Percentiles rank a stretch among this genome's conserved stretches.
Conservation (phyloP, 1,284 basidiomycete genomes). For the Tremellales sp. region DNA sequence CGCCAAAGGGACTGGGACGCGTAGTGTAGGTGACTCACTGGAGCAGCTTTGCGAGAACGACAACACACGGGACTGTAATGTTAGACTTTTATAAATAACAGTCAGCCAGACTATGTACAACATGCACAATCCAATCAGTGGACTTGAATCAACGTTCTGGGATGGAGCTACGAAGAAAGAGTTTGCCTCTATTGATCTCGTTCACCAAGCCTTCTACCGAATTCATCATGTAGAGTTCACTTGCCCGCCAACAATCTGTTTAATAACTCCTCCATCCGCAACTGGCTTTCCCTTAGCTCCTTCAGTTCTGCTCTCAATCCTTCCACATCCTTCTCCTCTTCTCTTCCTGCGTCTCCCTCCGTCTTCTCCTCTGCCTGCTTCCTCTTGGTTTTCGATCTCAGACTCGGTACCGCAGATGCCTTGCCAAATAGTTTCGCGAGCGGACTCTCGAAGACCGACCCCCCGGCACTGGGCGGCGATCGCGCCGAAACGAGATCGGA, state of each 20-base stretch:
- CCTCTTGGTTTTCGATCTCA: background rate
- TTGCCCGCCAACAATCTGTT: conserved; percentile 22
- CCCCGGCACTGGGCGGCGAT: background rate
- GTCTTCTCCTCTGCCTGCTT: background rate
- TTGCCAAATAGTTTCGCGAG: conserved; percentile 31
- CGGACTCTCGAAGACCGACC: conserved; percentile 15
- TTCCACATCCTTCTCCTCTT: conserved; percentile 22
- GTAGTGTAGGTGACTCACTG: too few relatives aligned
- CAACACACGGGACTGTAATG: too few relatives aligned
- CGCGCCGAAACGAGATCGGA: conserved; percentile 4
- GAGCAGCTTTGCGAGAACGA: too few relatives aligned
- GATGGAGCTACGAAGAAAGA: too few relatives aligned
- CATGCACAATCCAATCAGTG: too few relatives aligned
- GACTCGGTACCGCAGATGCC: background rate
- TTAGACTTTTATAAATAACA: too few relatives aligned
- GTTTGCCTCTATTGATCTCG: too few relatives aligned
- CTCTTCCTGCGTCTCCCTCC: background rate
- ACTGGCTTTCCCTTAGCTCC: conserved; percentile 30
- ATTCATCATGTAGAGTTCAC: too few relatives aligned
- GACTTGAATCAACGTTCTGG: too few relatives aligned
- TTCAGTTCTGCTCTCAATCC: conserved; percentile 30
- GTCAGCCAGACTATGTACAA: too few relatives aligned
- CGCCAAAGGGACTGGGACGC: too few relatives aligned
- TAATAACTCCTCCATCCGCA: conserved; percentile 40
- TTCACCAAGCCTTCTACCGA: too few relatives aligned